Evolutionary conservation across 495 filamentous ascomycete species (phyloP).

Genomic region (Glarea lozoyensis): DNA sequence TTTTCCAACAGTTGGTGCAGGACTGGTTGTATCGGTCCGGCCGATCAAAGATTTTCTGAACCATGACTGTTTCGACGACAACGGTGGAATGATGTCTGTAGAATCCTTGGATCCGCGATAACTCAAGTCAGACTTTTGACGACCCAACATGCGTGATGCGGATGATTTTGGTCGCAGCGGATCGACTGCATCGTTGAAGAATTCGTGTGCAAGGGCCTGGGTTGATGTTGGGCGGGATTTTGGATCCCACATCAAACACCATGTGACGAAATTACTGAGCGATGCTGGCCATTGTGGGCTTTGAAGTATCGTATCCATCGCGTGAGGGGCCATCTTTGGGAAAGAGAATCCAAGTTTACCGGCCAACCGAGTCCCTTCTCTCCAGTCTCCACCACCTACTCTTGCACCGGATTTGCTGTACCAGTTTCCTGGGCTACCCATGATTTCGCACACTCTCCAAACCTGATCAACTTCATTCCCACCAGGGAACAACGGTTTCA

Average conservation of each 20-base stretch:
- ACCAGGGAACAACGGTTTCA: slow-evolving; percentile 96
- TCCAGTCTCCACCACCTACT: slow-evolving; percentile 96
- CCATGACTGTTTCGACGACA: slow-evolving; percentile 84
- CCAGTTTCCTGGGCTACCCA: slow-evolving; percentile 98
- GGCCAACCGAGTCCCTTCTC: slow-evolving; percentile 83
- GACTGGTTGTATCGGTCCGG: slow-evolving; percentile 32
- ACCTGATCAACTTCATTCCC: slow-evolving; percentile 99
- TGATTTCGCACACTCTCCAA: slow-evolving; percentile 98
- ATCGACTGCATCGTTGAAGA: slow-evolving; percentile 92
- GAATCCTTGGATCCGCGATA: slow-evolving; percentile 55
- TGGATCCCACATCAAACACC: slow-evolving; percentile 99
- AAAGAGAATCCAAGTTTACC: slow-evolving; percentile 97
- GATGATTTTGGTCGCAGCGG: slow-evolving; percentile 88
- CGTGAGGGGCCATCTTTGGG: slow-evolving; percentile 97
- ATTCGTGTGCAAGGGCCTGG: slow-evolving; percentile 88
- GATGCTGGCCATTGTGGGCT: slow-evolving; percentile 85
- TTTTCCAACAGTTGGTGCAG: slow-evolving; percentile 13
- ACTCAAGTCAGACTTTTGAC: slow-evolving; percentile 78
- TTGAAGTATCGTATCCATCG: slow-evolving; percentile 90
- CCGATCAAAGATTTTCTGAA: slow-evolving; percentile 88
- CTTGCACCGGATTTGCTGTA: slow-evolving; percentile 79
- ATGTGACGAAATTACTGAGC: slow-evolving; percentile 87
- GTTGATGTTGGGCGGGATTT: slow-evolving; percentile 88
- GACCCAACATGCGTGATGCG: slow-evolving; percentile 70
- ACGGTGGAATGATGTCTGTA: slow-evolving; percentile 46